phyloP scores from a whole-genome alignment of 1,284 basidiomycete species.

The Cryptococcus wingfieldii region DNA sequence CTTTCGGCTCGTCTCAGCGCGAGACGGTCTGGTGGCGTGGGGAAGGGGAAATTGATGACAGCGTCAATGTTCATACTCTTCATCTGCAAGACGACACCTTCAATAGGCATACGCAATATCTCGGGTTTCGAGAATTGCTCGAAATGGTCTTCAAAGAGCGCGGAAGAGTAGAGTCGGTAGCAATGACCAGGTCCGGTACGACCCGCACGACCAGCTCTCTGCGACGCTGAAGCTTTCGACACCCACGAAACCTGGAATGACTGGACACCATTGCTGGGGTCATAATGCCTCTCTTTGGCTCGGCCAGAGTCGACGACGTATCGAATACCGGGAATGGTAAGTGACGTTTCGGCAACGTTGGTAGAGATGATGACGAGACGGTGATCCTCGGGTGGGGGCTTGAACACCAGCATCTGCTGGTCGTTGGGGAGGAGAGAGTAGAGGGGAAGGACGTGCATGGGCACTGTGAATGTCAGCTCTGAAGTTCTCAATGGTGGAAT shows the following conservation, averaged over 20 bases:
- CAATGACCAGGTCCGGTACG: constrained; percentile 74
- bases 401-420: constrained; percentile 70
- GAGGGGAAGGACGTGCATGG: constrained; percentile 67
- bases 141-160: constrained; percentile 88
- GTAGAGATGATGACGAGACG: constrained; percentile 70
- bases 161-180: constrained; percentile 68
- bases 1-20: constrained; percentile 78
- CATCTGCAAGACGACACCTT: constrained; percentile 96
- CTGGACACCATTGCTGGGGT: constrained; percentile 61
- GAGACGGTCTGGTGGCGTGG: constrained; percentile 84
- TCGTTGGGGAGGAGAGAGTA: constrained; percentile 69
- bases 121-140: constrained; percentile 82
- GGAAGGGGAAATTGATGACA: constrained; percentile 96
- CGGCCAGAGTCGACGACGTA: constrained; percentile 75
- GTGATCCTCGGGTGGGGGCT: constrained; percentile 59
- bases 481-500: background rate
- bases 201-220: constrained; percentile 69
- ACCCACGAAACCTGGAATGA: constrained; percentile 69
- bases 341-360: constrained; percentile 73
- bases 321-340: constrained; percentile 70
- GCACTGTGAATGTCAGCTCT: constrained; percentile 49
- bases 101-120: constrained; percentile 92
- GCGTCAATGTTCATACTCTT: constrained; percentile 98
- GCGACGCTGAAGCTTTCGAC: constrained; percentile 68
- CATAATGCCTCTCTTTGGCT: constrained; percentile 71